Base-by-base conservation (phyloP, 495 filamentous ascomycete genomes). In the Aspergillus kassunensis region DNA sequence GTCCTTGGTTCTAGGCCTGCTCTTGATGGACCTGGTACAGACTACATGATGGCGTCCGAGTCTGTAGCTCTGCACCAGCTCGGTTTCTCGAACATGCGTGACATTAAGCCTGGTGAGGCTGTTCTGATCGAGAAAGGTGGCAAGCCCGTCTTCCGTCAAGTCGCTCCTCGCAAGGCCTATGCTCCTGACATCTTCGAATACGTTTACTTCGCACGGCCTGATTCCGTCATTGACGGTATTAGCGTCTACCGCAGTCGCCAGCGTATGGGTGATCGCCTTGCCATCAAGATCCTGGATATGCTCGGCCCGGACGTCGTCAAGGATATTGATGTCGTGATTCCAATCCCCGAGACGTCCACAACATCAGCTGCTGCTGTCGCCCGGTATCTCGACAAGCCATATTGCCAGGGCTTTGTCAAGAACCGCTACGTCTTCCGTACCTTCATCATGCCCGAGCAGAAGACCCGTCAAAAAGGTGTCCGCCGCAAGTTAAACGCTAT, bases 21-120 rank as follows among this genome's bases (percentile, higher is more conserved):
- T 0, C 62, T 84, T n/a, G 74, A 78, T 46, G 78, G 80, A 21
- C 78, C 81, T 0, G 87, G 86, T 18, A 88, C 64, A 46, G 93
- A 97, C 70, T 98, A 97, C 72, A 95, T 97, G 88, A 84, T 98
- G 76, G 89, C 93, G 0, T 96, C 90, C n/a, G 93, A 98, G 70
- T 93, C 88, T 27, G 88, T 97, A 52, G 93, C 93, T 42, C 74
- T 98, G 35, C 80, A 85, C 47, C 91, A 96, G 61, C 82, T 95
- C 27, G 92, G 90, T 16, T 97, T 95, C 76, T 72, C 67, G 19
- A 78, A 90, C 63, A 88, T 96, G 57, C 68, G 76, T 31, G 91
- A 97, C 63, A 90, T 97, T 53, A 70, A 86, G 29, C 95, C 95
- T 4, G 93, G 93, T 31, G 82, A 97, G 71, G 95, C 95, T 18